Evolutionary conservation across 78 protist species (phyloP).

Genomic region (Chrysochromulina parva): DNA sequence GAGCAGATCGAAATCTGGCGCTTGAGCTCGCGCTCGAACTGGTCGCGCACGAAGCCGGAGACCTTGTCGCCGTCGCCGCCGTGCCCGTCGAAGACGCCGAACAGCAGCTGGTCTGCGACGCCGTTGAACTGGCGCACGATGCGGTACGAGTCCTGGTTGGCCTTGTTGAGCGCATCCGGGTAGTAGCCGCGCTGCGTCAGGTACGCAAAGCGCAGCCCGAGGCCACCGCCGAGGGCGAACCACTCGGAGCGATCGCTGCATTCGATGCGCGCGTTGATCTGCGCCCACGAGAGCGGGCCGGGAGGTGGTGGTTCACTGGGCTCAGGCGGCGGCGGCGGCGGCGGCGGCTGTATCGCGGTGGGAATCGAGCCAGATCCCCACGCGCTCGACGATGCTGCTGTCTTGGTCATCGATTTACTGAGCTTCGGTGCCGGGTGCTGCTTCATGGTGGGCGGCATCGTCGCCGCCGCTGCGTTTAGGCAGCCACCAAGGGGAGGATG

Average conservation of each 20-base stretch:
- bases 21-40: background rate
- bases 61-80: background rate
- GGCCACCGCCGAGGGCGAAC: background rate
- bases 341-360: too few relatives aligned
- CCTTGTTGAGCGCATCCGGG: background rate
- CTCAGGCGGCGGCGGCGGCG: too few relatives aligned
- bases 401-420: too few relatives aligned
- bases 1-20: too few relatives aligned
- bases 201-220: background rate
- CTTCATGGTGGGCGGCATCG: too few relatives aligned
- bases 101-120: background rate
- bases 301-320: too few relatives aligned
- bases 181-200: conserved; percentile 25
- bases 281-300: background rate
- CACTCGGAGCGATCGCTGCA: background rate
- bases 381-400: too few relatives aligned
- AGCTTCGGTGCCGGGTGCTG: too few relatives aligned
- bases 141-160: background rate
- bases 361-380: too few relatives aligned
- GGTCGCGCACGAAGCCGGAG: conserved; percentile 5
- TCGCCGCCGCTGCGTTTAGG: too few relatives aligned
- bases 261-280: background rate
- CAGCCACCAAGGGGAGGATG: too few relatives aligned
- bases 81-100: conserved; percentile 23
- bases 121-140: background rate